phyloP scores from a whole-genome alignment of 768 basidiomycete genomes.

The Lentinula detonsa region DNA sequence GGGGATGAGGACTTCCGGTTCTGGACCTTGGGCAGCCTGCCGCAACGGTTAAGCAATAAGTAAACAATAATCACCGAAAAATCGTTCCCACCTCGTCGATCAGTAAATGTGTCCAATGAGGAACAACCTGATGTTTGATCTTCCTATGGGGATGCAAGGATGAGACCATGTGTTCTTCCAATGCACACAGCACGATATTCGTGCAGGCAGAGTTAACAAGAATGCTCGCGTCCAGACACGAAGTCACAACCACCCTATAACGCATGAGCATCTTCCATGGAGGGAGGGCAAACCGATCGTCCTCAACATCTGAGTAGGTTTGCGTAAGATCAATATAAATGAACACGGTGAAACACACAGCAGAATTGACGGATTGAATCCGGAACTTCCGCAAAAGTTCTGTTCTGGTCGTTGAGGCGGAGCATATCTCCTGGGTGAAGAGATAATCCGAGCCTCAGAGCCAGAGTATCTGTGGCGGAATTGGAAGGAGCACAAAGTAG shows the following conservation, averaged over 20 bases:
- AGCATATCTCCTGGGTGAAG: constrained; percentile 39
- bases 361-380: constrained; percentile 39
- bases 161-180: constrained; percentile 33
- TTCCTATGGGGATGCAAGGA: constrained; percentile 32
- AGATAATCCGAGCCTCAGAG: constrained; percentile 28
- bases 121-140: constrained; percentile 18
- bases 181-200: constrained; percentile 29
- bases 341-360: constrained; percentile 23
- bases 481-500: constrained; percentile 48
- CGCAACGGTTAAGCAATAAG: neutral
- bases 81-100: constrained; percentile 37
- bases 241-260: constrained; percentile 40
- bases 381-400: constrained; percentile 47
- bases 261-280: constrained; percentile 40
- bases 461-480: constrained; percentile 45
- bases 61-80: neutral
- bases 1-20: constrained; percentile 43
- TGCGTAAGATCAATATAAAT: neutral
- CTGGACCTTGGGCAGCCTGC: constrained; percentile 48
- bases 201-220: constrained; percentile 39
- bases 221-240: constrained; percentile 40
- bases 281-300: constrained; percentile 39
- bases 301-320: constrained; percentile 31
- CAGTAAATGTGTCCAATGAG: constrained; percentile 48
- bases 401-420: constrained; percentile 40